Evolutionary conservation across 1,139 yeast genomes (phyloP), one percentile per base, ranked within the genome.

Genomic region (Geotrichum histeridarum): DNA sequence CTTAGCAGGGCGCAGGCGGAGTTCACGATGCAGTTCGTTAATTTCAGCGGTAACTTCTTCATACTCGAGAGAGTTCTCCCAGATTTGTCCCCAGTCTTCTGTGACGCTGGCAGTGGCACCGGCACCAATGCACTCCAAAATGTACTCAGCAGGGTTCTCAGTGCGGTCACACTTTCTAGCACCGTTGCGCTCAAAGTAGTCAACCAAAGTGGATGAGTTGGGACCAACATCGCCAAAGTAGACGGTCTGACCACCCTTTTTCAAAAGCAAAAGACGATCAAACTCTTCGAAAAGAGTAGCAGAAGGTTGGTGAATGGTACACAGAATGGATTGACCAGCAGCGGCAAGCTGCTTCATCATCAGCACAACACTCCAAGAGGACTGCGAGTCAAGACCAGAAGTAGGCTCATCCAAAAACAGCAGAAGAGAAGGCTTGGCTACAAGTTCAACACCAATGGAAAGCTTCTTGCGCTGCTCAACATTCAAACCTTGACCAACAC

Each of bases 401-500:
- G 95, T 88, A 7, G 95, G 95, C 67, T 88, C 96, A 71, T 88
- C 96, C 66, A 88, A 77, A 70, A 88, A 88, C 54, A 88, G 73
- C 58, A 88, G 72, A 51, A 88, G 74, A 59, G 84, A 82, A 3
- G 96, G 95, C 67, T 84, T 87, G 15, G 95, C 94, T 39, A 86
- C 93, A 57, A 88, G 73, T 65, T 88, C 95, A 55, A 88, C 93
- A 60, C 94, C 90, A 66, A 85, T 83, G n/a, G 93, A 84, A 61
- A 86, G 74, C 67, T 91, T 81, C 74, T 86, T 86, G 65, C 94
- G 80, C 70, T 86, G 93, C 70, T 86, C 94, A 59, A 85, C 93
- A 66, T 85, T 86, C 62, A 86, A 72, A 60, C 83, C 83, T 27
- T 63, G 62, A 70, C 93, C 93, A 47, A 85, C 80, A 59, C 80